A percentile compares a stretch with the other conserved stretches of the same genome.
Conservation (phyloP, 2,329 filamentous ascomycete species). For the Verticillium isaacii region DNA sequence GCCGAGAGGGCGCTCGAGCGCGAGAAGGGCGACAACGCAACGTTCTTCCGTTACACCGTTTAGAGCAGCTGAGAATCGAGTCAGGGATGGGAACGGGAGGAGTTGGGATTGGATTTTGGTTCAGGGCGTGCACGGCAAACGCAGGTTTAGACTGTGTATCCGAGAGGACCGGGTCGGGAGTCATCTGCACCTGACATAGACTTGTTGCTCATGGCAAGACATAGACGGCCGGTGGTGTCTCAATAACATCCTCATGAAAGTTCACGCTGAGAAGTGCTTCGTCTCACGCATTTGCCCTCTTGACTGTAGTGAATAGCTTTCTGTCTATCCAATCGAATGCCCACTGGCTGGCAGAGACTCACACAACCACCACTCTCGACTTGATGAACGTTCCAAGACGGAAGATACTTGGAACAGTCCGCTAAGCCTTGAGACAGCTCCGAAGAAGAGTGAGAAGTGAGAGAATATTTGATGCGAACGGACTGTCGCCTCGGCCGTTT, state of each 20-base stretch:
- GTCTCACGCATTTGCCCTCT: not conserved
- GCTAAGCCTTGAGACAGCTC: too few relatives aligned
- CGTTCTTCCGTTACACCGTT: constrained; percentile 49
- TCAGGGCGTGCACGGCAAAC: too few relatives aligned
- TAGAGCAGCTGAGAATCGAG: constrained; percentile 18
- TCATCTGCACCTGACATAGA: not conserved
- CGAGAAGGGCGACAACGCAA: constrained; percentile 52
- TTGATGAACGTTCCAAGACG: too few relatives aligned
- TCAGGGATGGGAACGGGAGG: not conserved
- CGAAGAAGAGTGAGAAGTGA: too few relatives aligned
- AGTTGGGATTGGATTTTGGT: not conserved
- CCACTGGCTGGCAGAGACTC: too few relatives aligned
- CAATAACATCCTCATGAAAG: not conserved
- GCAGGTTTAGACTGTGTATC: not conserved
- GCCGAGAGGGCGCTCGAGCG: constrained; percentile 48
- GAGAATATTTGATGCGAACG: too few relatives aligned
- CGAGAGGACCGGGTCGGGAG: not conserved
- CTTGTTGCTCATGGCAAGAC: not conserved
- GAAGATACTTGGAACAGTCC: too few relatives aligned
- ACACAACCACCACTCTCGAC: too few relatives aligned
- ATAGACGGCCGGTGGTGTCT: not conserved
- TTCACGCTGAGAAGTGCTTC: not conserved
- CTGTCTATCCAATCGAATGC: too few relatives aligned
- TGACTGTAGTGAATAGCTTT: too few relatives aligned
- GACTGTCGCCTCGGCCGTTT: too few relatives aligned